Evolutionary conservation across 306 rosid genomes (phyloP).

Genomic region (Quercus cerris): DNA sequence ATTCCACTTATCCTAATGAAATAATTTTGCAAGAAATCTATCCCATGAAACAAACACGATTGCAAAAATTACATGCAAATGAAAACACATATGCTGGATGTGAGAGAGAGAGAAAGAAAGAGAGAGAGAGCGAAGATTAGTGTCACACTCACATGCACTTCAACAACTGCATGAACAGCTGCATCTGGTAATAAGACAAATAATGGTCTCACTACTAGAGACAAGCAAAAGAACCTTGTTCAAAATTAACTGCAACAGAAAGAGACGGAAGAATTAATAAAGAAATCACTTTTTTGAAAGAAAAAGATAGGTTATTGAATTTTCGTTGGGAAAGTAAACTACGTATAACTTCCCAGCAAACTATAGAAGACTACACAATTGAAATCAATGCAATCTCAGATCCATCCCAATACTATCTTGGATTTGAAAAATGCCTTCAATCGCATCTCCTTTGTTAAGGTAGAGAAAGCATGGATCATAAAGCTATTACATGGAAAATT

Average conservation of each 20-base stretch:
- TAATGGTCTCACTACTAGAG: slow-evolving; percentile 68
- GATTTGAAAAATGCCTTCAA: neutral
- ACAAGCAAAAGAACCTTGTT: slow-evolving; percentile 81
- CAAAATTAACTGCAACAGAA: slow-evolving; percentile 64
- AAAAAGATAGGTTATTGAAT: neutral
- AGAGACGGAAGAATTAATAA: slow-evolving; percentile 5
- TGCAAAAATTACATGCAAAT: neutral
- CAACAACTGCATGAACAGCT: slow-evolving; percentile 84
- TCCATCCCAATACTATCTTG: neutral
- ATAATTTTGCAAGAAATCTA: neutral
- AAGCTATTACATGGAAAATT: neutral
- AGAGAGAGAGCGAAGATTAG: neutral
- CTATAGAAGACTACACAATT: neutral
- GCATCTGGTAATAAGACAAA: slow-evolving; percentile 75
- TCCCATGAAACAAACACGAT: neutral
- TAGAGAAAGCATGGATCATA: no score
- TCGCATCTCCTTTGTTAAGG: neutral
- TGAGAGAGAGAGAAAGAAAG: neutral
- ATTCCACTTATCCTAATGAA: neutral
- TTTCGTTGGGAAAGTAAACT: neutral
- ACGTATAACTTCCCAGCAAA: neutral
- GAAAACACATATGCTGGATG: neutral
- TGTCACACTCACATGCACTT: slow-evolving; percentile 80
- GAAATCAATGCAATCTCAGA: neutral
- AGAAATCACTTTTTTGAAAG: slow-evolving; percentile 4